Evolutionary conservation across 169 alveolate species (phyloP).

Genomic region (Toxoplasma gondii): DNA sequence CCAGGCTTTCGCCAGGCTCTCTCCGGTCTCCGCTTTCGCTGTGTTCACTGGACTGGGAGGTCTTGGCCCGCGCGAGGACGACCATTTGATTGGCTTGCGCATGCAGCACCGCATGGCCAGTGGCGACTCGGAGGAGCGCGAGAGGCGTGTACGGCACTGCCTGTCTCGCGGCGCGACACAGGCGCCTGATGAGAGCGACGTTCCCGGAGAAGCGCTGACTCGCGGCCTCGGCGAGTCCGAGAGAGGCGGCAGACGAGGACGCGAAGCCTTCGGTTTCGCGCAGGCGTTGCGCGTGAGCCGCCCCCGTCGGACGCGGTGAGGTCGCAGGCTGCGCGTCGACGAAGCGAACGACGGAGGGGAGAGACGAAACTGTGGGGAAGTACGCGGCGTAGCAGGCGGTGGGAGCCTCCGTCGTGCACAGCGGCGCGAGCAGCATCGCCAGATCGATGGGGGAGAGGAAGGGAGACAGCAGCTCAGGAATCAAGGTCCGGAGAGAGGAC

Average conservation of each 20-base stretch:
- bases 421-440: constrained; percentile 2
- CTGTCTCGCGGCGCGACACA: background rate
- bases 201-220: background rate
- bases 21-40: too few species aligned
- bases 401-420: background rate
- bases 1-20: too few species aligned
- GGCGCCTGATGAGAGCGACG: background rate
- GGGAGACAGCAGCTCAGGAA: constrained; percentile 2
- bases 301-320: background rate
- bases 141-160: constrained; percentile 15
- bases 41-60: too few species aligned
- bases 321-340: background rate
- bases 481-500: background rate
- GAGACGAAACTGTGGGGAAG: background rate
- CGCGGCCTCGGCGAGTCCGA: background rate
- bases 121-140: constrained; percentile 2
- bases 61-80: background rate
- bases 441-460: background rate
- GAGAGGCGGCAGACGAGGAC: background rate
- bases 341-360: background rate
- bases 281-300: background rate
- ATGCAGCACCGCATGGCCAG: background rate
- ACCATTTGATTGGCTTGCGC: background rate
- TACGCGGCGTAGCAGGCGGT: background rate
- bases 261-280: background rate